phyloP scores from a whole-genome alignment of 2,329 filamentous ascomycete genomes.

The Falciphora oryzae region DNA sequence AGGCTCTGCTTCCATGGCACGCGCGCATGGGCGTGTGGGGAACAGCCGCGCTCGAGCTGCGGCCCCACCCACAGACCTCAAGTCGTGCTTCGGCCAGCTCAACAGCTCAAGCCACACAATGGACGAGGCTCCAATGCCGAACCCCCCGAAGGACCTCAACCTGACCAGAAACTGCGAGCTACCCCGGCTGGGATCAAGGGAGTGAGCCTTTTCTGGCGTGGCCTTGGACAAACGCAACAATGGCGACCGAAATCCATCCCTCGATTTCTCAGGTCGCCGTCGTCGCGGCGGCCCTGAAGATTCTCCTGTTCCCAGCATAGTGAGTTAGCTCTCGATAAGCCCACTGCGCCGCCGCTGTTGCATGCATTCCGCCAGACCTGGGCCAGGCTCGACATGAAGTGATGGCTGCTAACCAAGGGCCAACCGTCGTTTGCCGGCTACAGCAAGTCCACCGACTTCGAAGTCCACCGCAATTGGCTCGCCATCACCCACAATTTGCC shows the following conservation, averaged over 20 bases:
- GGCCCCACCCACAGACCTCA: neutral
- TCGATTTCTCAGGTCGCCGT: slow-evolving; percentile 85
- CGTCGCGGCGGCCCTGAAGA: slow-evolving; percentile 81
- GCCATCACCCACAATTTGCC: slow-evolving; percentile 90
- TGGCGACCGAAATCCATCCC: slow-evolving; percentile 72
- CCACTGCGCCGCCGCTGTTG: too few species aligned
- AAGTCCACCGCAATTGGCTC: slow-evolving; percentile 98
- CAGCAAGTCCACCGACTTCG: slow-evolving; percentile 98
- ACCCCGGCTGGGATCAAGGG: too few species aligned
- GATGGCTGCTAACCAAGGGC: neutral
- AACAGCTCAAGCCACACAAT: neutral
- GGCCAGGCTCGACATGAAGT: neutral
- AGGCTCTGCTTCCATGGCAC: too few species aligned
- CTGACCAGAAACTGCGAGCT: slow-evolving; percentile 8
- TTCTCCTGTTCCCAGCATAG: slow-evolving; percentile 93
- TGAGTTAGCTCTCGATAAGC: slow-evolving; percentile 41
- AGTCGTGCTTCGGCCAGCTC: neutral
- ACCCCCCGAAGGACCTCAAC: neutral
- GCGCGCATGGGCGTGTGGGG: neutral
- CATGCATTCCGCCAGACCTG: neutral
- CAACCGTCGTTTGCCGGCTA: slow-evolving; percentile 7
- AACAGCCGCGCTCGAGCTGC: neutral
- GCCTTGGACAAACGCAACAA: slow-evolving; percentile 30
- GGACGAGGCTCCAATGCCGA: neutral
- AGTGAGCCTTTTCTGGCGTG: too few species aligned